A percentile compares a stretch with the other conserved stretches of the same genome.
Conservation (phyloP, 2,329 filamentous ascomycete species). For the Calonectria fujianensis region DNA sequence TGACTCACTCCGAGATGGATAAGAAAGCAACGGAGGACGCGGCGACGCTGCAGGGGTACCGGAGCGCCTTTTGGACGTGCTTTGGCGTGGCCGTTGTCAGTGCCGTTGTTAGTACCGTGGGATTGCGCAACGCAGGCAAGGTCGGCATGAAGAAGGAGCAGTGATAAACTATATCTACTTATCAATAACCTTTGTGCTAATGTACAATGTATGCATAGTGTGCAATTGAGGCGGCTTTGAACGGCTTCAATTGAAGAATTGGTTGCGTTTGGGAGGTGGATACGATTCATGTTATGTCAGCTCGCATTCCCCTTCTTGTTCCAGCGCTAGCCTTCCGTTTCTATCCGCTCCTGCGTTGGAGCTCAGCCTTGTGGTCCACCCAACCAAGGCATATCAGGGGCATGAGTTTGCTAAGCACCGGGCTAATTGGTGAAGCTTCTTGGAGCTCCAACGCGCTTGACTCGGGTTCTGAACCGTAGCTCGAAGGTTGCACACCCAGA, state of each 20-base stretch:
- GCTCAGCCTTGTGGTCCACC: constrained; percentile 21
- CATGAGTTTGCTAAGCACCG: constrained; percentile 3
- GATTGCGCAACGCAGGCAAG: constrained; percentile 37
- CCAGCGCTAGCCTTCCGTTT: constrained; percentile 11
- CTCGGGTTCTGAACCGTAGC: constrained; percentile 19
- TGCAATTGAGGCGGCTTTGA: neutral
- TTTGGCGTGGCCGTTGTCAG: constrained; percentile 30
- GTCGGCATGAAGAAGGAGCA: constrained; percentile 38
- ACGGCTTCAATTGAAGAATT: neutral
- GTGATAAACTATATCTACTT: neutral
- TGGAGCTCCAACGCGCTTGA: neutral
- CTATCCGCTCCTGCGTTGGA: neutral
- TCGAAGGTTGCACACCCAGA: neutral
- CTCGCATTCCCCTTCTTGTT: constrained; percentile 18
- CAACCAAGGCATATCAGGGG: constrained; percentile 22
- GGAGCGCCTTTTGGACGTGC: constrained; percentile 36
- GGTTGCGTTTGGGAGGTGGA: neutral
- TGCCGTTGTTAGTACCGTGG: constrained; percentile 16
- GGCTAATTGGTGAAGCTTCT: constrained; percentile 11
- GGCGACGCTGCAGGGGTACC: constrained; percentile 33
- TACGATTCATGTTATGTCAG: neutral
- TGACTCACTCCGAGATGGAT: constrained; percentile 34
- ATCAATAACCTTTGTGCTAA: neutral
- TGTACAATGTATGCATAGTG: neutral
- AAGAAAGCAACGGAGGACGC: constrained; percentile 12